phyloP scores from a whole-genome alignment of 176 grass and related monocot genomes.

The Oryza meridionalis region DNA sequence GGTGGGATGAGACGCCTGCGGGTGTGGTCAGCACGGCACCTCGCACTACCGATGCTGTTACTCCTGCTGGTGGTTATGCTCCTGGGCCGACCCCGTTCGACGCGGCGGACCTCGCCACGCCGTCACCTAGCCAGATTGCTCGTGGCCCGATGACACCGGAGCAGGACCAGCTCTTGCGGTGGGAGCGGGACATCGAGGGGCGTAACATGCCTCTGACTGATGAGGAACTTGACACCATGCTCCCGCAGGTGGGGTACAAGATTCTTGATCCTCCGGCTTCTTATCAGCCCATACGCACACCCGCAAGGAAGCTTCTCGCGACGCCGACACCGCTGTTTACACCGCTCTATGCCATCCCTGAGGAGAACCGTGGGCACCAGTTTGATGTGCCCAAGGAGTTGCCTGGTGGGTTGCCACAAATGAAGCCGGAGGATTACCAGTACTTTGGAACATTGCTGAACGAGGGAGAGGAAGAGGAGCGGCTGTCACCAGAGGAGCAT shows the following conservation, averaged over 20 bases:
- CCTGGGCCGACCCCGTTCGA: constrained; percentile 78
- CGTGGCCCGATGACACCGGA: constrained; percentile 79
- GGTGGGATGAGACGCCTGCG: constrained; percentile 93
- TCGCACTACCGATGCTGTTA: constrained; percentile 42
- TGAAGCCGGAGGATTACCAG: constrained; percentile 99
- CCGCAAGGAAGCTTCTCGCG: constrained; percentile 89
- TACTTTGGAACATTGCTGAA: constrained; percentile 86
- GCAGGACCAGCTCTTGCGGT: constrained; percentile 82
- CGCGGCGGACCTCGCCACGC: constrained; percentile 57
- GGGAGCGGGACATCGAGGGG: constrained; percentile 91
- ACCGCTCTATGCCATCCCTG: constrained; percentile 77
- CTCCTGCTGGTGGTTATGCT: constrained; percentile 67
- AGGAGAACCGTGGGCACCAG: constrained; percentile 89
- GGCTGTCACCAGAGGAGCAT: constrained; percentile 84
- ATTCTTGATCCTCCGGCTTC: constrained; percentile 76
- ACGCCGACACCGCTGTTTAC: constrained; percentile 90
- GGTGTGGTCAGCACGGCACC: constrained; percentile 68
- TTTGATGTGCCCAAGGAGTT: constrained; percentile 94
- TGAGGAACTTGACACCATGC: constrained; percentile 87
- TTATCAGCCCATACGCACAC: constrained; percentile 87
- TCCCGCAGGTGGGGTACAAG: constrained; percentile 83
- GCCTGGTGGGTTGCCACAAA: constrained; percentile 66
- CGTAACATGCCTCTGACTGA: constrained; percentile 85
- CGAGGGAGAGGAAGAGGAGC: constrained; percentile 78
- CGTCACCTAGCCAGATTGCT: constrained; percentile 57